Evolutionary conservation across 768 basidiomycete genomes (phyloP), one percentile per base, ranked within the genome.

Genomic region (Leccinum subgranulosum): DNA sequence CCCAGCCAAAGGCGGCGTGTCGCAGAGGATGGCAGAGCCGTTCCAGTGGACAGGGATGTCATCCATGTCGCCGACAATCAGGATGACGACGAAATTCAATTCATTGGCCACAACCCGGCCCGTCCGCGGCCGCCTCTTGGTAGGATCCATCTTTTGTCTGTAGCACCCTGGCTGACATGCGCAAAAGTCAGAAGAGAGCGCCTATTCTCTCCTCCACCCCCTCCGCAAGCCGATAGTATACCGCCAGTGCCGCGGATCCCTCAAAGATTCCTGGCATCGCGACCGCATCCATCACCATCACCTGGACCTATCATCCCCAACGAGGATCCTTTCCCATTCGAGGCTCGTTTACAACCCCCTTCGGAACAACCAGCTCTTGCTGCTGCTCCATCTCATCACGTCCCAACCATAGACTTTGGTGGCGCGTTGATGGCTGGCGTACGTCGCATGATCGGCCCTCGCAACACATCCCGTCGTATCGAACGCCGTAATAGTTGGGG

Each of bases 401-500:
- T 77, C 3, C 88, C 88, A 19, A 59, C 75, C 7, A 82, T 89
- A 77, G 84, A 84, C 14, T 69, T 89, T 23, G 87, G 87, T 8
- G 87, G 87, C 21, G 87, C 83, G 3, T 62, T 88, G 4, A 71
- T 87, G 6, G 76, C 85, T 10, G 64, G 74, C 17, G 72, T 72
- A 43, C 68, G 73, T 12, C 74, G 69, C 46, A 57, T 70, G 34
- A 60, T 69, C 7, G 54, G 36, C 23, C 60, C 60, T 41, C 63
- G 50, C 23, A 36, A 63, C 29, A 31, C 55, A 10, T 11, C 50
- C 17, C 64, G 63, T 23, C 63, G 36, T 14, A 47, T 2, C 28
- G 66, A 62, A 51, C 66, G 49, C 21, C 64, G 31, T 46, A 60
- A 60, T 34, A 10, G 54, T 19, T 72, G 67, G 63, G 68, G 63